phyloP scores from a whole-genome alignment of 202 grass and related monocot genomes.

The Digitaria exilis region DNA sequence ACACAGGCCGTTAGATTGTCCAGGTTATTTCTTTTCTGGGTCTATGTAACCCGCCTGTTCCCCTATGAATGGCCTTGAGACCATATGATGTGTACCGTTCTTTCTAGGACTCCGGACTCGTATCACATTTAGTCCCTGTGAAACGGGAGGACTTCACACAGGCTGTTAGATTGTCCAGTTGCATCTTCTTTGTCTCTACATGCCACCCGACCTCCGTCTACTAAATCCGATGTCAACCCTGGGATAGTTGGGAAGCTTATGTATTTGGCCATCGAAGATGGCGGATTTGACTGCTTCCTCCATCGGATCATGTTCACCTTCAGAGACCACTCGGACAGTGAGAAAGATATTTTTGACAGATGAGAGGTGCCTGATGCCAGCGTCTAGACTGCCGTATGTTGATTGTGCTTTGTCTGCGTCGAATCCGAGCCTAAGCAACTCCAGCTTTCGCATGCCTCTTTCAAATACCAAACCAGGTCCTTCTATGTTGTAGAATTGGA shows the following conservation, averaged over 20 bases:
- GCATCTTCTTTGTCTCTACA: not conserved
- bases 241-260: not conserved
- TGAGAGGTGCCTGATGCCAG: not conserved
- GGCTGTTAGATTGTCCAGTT: not conserved
- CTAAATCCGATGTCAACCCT: not conserved
- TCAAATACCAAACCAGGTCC: slow-evolving; percentile 1
- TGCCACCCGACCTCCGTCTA: not conserved
- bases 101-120: no score
- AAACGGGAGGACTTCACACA: no score
- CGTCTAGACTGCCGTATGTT: not conserved
- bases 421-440: not conserved
- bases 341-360: not conserved
- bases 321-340: not conserved
- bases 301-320: not conserved
- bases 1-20: no score
- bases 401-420: not conserved
- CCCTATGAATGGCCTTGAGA: no score
- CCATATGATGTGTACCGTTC: no score
- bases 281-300: not conserved
- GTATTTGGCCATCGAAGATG: not conserved
- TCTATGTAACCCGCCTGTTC: no score
- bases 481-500: not conserved
- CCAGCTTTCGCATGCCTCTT: not conserved
- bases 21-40: no score
- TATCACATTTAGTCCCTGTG: no score